Percentiles rank a stretch among this genome's conserved stretches.
These are phyloP conservation scores for Podospora comata DNA, from an alignment of 495 filamentous ascomycete genomes.

Conservation along the genomic window DNA sequence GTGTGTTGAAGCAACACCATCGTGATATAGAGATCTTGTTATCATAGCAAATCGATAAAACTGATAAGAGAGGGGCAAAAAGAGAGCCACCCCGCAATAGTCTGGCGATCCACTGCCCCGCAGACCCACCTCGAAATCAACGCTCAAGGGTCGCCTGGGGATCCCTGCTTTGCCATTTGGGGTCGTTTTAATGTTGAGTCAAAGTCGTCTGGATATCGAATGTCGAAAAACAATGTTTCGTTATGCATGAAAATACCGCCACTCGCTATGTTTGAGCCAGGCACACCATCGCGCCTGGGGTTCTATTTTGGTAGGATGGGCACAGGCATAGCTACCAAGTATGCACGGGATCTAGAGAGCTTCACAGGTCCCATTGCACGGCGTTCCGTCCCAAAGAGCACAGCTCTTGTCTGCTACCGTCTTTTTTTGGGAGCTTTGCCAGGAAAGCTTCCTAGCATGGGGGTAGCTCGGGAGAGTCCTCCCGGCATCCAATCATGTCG, in stretches of 20 bases:
- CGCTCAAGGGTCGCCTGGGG: neutral
- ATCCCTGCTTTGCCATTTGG: neutral
- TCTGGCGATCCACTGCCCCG: conserved; percentile 1
- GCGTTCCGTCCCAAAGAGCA: neutral
- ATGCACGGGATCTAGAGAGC: neutral
- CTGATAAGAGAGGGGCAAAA: conserved; percentile 1
- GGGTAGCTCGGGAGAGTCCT: conserved; percentile 22
- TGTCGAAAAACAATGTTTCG: neutral
- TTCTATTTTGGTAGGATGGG: conserved; percentile 6
- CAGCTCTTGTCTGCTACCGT: neutral
- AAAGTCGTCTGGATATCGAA: neutral
- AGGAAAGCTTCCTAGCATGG: conserved; percentile 3
- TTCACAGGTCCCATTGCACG: neutral
- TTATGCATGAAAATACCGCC: neutral
- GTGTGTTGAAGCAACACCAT: neutral
- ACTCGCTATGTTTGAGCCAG: neutral
- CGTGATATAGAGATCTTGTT: too few relatives aligned
- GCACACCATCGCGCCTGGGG: neutral
- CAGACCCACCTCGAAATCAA: conserved; percentile 2
- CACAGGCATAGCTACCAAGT: neutral
- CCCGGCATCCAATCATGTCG: conserved; percentile 25
- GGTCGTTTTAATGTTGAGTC: neutral
- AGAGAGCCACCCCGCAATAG: neutral
- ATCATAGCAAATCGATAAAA: neutral
- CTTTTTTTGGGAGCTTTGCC: conserved; percentile 4